Base-by-base conservation (phyloP, 805 yeast species). In the Sugiyamaella marilandica region DNA sequence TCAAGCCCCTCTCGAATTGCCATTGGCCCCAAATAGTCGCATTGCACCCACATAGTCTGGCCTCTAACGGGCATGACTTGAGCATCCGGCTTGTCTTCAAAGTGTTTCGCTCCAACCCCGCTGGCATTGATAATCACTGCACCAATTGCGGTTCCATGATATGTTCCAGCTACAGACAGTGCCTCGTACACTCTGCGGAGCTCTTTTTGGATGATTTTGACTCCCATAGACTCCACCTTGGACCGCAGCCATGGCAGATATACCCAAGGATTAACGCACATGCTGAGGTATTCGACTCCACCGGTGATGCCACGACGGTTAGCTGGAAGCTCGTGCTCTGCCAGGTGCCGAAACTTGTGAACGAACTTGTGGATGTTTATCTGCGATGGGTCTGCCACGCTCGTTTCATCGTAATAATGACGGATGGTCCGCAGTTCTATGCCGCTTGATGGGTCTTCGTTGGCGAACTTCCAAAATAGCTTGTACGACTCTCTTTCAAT, bases 21-120 rank as follows among this genome's bases (percentile, higher is more conserved):
- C 51, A 54, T 54, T 13, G 56, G 55, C 11, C 58, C 61, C 1
- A 50, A 35, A 18, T 55, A 55, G 11, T 51, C 52, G 36, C 60
- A 45, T 19, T 52, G 50, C 8, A 58, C 60, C 54, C 55, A 51
- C 43, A 58, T 58, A 2, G 59, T 58, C 48, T 58, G 61, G 11
- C 61, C 61, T 7, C 61, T 53, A n/a, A 57, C 59, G 35, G 52
- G 51, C 33, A 49, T 49, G 32, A 53, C 53, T 2, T 41, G 35
- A 26, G 49, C n/a, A n/a, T 58, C 61, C 43, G 35, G 46, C 26
- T 49, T 55, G 26, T 50, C 53, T 9, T 29, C 21, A 37, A 58
- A 34, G 31, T 33, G 35, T 47, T 47, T 52, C 8, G 61, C 50
- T 9, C 61, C 61, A 5, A 55, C 43, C 10, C 61, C 61, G 2